Evolutionary conservation across 1,284 basidiomycete genomes (phyloP), one percentile per base, ranked within the genome.

Genomic region (Tilletia horrida): DNA sequence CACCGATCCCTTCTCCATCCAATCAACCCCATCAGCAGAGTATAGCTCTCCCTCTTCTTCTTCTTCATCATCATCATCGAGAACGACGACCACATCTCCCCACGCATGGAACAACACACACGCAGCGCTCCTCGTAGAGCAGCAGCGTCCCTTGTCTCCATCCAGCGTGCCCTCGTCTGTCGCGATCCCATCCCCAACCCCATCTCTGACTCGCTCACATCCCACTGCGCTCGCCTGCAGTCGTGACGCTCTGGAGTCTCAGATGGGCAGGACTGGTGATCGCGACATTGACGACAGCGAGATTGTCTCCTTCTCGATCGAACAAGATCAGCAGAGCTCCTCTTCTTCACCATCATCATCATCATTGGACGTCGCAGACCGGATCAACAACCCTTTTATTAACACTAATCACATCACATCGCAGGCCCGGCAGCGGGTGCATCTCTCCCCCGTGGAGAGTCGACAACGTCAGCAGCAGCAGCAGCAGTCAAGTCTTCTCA

Each of bases 1-100:
- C 55, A 29, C 25, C 25, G 52, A 55, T 31, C 55, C 27, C 55
- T 3, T 59, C 55, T 59, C 55, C 55, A 27, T 59, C 27, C 27
- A 16, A 70, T 65, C 68, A 63, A 66, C 66, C 69, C 55, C 48
- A 52, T 27, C 11, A 52, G 13, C 50, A 48, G n/a, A n/a, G n/a
- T n/a, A n/a, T n/a, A n/a, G n/a, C 35, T 40, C 7, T 48, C 45
- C 45, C 16, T 48, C 45, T 4, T 23, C 21, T n/a, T 21, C 55
- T 27, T 31, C 55, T 27, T 59, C 55, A 3, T n/a, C 55, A 3
- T 40, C 55, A 6, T 35, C 16, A 6, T 48, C 16, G 6, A n/a
- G 21, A 4, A 6, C 45, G 16, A 4, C n/a, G n/a, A n/a, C n/a
- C n/a, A n/a, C 18, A 48, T 48, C 16, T 23, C 6, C 45, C 21